Percentiles rank a stretch among this genome's conserved stretches.
Conservation (phyloP, 495 filamentous ascomycete genomes). For the Ramalina peruviana region DNA sequence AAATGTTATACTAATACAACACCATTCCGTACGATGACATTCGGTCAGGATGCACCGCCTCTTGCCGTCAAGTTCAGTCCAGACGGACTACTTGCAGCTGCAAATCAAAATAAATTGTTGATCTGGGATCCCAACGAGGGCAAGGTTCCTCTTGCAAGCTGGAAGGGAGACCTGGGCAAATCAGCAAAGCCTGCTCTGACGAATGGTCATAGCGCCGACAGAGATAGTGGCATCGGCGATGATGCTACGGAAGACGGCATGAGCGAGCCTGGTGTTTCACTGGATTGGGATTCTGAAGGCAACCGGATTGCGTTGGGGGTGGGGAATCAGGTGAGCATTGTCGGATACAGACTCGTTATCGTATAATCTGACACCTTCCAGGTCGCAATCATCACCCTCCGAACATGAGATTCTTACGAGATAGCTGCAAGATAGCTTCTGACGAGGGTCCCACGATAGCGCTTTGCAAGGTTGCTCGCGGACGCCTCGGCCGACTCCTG, state of each 20-base stretch:
- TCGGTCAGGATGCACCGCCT: constrained; percentile 37
- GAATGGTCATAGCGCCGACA: constrained; percentile 24
- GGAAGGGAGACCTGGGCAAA: constrained; percentile 28
- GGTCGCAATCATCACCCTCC: constrained; percentile 8
- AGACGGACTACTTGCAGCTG: constrained; percentile 57
- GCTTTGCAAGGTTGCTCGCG: too few relatives aligned
- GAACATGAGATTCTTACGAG: neutral
- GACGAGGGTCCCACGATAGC: too few relatives aligned
- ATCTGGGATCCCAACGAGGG: constrained; percentile 63
- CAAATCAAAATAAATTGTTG: constrained; percentile 46
- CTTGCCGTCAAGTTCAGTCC: constrained; percentile 55
- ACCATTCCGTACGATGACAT: constrained; percentile 33
- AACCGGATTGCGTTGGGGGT: constrained; percentile 61
- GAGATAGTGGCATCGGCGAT: constrained; percentile 26
- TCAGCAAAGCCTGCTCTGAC: constrained; percentile 4
- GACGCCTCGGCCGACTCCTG: too few relatives aligned
- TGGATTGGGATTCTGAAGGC: constrained; percentile 67
- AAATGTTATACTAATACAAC: constrained; percentile 52
- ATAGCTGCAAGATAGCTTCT: neutral
- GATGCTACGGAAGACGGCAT: constrained; percentile 7
- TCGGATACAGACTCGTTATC: neutral
- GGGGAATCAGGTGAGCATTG: constrained; percentile 47
- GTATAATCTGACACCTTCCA: neutral
- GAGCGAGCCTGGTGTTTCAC: constrained; percentile 30
- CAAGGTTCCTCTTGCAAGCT: constrained; percentile 49